phyloP scores from a whole-genome alignment of 345 rosid genomes.

The Gossypium sturtianum region DNA sequence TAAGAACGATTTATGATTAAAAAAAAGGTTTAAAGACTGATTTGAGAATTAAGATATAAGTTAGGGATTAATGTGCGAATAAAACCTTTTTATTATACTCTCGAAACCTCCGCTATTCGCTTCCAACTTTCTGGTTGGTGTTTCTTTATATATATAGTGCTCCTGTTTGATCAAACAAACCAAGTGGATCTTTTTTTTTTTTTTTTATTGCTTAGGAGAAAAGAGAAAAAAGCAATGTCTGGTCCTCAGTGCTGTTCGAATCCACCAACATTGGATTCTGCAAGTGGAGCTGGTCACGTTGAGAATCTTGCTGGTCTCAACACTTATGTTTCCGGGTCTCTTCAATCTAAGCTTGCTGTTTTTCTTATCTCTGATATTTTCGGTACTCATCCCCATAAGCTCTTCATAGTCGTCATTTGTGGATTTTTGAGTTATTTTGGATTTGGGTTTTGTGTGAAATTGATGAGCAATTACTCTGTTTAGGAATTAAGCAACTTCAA shows the following conservation, averaged over 20 bases:
- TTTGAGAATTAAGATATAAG: too few species aligned
- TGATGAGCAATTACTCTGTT: background rate
- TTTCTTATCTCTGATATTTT: conserved; percentile 57
- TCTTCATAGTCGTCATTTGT: background rate
- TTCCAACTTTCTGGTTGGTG: background rate
- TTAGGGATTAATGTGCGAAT: too few species aligned
- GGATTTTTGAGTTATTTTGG: background rate
- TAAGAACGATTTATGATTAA: too few species aligned
- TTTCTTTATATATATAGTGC: too few species aligned
- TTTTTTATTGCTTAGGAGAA: background rate
- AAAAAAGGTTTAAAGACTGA: too few species aligned
- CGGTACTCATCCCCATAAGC: conserved; percentile 29
- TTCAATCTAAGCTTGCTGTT: conserved; percentile 46
- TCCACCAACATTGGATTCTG: conserved; percentile 53
- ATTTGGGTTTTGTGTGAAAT: background rate
- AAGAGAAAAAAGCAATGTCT: conserved; percentile 34
- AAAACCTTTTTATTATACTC: background rate
- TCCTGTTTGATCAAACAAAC: background rate
- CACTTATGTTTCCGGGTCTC: conserved; percentile 58
- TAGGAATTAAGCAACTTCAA: background rate
- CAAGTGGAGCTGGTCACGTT: conserved; percentile 52
- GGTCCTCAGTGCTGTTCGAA: conserved; percentile 66
- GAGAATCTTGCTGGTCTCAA: conserved; percentile 59
- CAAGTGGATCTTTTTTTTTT: background rate
- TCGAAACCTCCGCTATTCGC: background rate